Percentiles rank a stretch among this genome's conserved stretches.
These are phyloP conservation scores for Crithidia acanthocephali DNA, from an alignment of 208 protist species.

Conservation along the genomic window DNA sequence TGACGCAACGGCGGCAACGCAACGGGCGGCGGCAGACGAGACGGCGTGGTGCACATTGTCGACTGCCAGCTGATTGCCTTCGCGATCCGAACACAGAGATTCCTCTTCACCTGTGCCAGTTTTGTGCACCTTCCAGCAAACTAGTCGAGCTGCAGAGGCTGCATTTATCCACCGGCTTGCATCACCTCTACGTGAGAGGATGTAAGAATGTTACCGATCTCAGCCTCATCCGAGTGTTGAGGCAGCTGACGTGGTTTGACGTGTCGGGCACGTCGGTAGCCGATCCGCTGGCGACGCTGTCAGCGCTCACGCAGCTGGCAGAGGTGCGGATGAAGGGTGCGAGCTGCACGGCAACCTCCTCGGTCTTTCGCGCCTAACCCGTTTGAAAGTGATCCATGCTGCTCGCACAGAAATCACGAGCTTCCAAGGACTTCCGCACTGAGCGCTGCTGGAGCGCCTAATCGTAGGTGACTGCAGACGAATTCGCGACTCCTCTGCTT, in stretches of 20 bases:
- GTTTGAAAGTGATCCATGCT: neutral
- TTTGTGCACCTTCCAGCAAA: no score
- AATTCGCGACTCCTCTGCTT: no score
- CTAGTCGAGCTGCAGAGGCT: no score
- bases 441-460: no score
- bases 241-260: neutral
- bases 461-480: no score
- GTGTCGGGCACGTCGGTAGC: neutral
- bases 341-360: neutral
- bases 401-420: neutral
- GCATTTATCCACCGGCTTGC: neutral
- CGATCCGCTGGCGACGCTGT: neutral
- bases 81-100: no score
- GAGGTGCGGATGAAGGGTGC: conserved; percentile 11
- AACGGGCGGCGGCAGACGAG: no score
- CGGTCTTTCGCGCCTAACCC: neutral
- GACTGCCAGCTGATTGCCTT: no score
- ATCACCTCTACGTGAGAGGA: conserved; percentile 3
- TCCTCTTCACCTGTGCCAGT: no score
- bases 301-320: neutral
- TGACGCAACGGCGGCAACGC: no score
- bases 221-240: neutral
- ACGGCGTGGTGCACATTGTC: no score
- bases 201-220: neutral
- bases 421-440: neutral